Conservation (phyloP, 2,329 filamentous ascomycete genomes). For the Scopulariopsis brevicaulis region DNA sequence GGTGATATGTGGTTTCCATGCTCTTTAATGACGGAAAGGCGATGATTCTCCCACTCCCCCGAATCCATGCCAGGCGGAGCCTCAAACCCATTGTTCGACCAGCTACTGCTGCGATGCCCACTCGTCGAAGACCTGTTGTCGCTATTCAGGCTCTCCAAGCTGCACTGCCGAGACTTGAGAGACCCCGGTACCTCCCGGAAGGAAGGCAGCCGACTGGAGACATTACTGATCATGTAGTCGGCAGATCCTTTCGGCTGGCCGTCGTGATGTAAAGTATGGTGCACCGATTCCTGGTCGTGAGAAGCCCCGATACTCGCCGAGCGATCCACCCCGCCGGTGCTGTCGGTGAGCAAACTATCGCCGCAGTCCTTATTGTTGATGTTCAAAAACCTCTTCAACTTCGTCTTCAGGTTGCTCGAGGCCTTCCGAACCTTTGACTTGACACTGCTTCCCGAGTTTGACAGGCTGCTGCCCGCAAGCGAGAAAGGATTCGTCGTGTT, state of each 20-base stretch:
- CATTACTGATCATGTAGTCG: neutral
- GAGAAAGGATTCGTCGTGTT: neutral
- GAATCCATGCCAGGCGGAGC: slow-evolving; percentile 16
- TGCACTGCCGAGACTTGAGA: slow-evolving; percentile 35
- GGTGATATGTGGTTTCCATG: slow-evolving; percentile 25
- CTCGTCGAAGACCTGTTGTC: slow-evolving; percentile 30
- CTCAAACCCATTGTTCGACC: slow-evolving; percentile 28
- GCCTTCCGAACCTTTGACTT: slow-evolving; percentile 39
- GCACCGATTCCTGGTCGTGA: neutral
- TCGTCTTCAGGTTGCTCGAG: slow-evolving; percentile 50
- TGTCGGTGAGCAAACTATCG: slow-evolving; percentile 14
- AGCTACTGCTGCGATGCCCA: slow-evolving; percentile 60
- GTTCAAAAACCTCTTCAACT: slow-evolving; percentile 46
- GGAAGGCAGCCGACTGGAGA: neutral
- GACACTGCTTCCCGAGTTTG: slow-evolving; percentile 13
- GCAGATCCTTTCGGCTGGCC: slow-evolving; percentile 5
- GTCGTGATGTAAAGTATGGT: neutral
- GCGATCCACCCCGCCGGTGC: neutral
- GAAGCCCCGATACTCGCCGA: neutral
- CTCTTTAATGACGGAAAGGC: slow-evolving; percentile 55
- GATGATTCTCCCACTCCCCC: slow-evolving; percentile 38
- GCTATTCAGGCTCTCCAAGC: slow-evolving; percentile 35
- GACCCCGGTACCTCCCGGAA: neutral
- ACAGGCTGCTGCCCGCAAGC: slow-evolving; percentile 5
- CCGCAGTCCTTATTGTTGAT: slow-evolving; percentile 23